Evolutionary conservation across 208 protist genomes (phyloP).

Genomic region (Trypanosoma theileri): DNA sequence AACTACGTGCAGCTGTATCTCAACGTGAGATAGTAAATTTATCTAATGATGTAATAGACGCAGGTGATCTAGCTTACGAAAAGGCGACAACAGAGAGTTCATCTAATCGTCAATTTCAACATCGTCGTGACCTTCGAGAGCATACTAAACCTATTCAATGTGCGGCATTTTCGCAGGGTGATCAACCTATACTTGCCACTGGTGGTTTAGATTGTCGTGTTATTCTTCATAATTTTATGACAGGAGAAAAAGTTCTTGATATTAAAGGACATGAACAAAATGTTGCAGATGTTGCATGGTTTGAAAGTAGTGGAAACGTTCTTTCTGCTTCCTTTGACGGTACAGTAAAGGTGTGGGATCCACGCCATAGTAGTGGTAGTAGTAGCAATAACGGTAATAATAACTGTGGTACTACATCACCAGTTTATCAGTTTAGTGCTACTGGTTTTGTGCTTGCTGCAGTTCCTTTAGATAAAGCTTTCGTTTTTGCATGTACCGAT

Average conservation of each 20-base stretch:
- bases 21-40: conserved; percentile 34
- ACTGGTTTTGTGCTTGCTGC: conserved; percentile 76
- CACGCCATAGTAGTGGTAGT: conserved; percentile 35
- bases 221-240: conserved; percentile 81
- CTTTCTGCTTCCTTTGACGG: conserved; percentile 84
- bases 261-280: conserved; percentile 71
- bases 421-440: conserved; percentile 59
- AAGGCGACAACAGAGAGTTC: conserved; percentile 20
- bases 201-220: conserved; percentile 80
- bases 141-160: conserved; percentile 84
- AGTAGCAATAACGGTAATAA: background rate
- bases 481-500: conserved; percentile 81
- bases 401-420: conserved; percentile 21
- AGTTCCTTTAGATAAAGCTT: conserved; percentile 64
- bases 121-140: conserved; percentile 62
- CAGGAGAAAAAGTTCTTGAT: conserved; percentile 63
- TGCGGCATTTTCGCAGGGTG: conserved; percentile 70
- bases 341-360: conserved; percentile 86
- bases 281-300: conserved; percentile 76
- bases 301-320: conserved; percentile 68
- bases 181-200: conserved; percentile 63
- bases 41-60: conserved; percentile 27
- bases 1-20: conserved; percentile 57
- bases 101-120: conserved; percentile 55
- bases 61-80: conserved; percentile 21